phyloP scores from a whole-genome alignment of 306 rosid species.

The Cajanus cajan region DNA sequence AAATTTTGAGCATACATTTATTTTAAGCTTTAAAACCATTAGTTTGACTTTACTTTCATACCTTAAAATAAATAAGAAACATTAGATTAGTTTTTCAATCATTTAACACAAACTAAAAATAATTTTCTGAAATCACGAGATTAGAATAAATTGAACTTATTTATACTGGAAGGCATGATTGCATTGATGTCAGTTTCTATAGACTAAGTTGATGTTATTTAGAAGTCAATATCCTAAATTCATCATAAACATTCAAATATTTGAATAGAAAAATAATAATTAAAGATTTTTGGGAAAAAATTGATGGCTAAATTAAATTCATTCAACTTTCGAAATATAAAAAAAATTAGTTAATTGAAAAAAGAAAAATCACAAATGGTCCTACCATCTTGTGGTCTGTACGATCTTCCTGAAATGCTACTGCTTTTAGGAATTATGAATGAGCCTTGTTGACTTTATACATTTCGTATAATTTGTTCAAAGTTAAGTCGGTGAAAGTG shows the following conservation, averaged over 20 bases:
- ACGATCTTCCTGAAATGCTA: not conserved
- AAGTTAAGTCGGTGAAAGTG: too few relatives aligned
- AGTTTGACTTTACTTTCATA: not conserved
- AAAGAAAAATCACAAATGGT: not conserved
- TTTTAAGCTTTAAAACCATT: not conserved
- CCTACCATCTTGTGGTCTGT: not conserved
- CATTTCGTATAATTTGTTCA: too few relatives aligned
- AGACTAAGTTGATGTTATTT: not conserved
- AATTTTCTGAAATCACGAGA: not conserved
- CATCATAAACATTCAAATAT: not conserved
- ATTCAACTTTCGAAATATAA: not conserved
- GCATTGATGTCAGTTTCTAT: not conserved
- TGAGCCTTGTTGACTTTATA: too few relatives aligned
- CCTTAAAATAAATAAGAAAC: not conserved
- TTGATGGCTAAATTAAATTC: too few relatives aligned
- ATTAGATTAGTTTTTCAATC: not conserved
- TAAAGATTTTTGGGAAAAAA: too few relatives aligned
- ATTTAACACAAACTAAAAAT: not conserved
- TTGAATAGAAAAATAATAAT: too few relatives aligned
- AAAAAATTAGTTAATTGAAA: not conserved
- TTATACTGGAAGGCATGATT: not conserved
- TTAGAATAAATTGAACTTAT: not conserved
- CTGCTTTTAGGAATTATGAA: too few relatives aligned
- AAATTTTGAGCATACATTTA: not conserved
- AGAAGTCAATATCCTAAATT: not conserved